Evolutionary conservation across 1,139 yeast species (phyloP), one percentile per base, ranked within the genome.

Genomic region (Candida sanyaensis): DNA sequence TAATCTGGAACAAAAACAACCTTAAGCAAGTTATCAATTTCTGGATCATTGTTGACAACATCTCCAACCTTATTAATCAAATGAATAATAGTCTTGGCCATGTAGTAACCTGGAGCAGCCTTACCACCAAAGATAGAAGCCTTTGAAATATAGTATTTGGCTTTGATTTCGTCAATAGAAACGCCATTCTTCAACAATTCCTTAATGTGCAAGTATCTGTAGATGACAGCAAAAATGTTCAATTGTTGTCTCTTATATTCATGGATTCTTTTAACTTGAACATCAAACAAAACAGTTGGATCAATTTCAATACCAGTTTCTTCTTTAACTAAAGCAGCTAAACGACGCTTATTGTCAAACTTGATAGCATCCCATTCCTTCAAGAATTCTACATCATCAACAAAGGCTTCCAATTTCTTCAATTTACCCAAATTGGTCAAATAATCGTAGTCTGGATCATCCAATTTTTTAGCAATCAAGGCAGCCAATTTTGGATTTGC

Each of bases 91-190:
- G 88, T 80, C 71, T 91, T 91, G 53, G 97, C 97, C 84, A 91
- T 88, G 73, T 88, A 91, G 68, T 91, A 92, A 55, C 97, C 97
- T 23, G 98, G 97, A 10, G 98, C 97, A 49, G 96, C 88, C 70
- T 91, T 91, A 65, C 98, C 97, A 56, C 97, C 97, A 66, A 91
- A 85, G 51, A 91, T 80, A 33, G 85, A 80, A 46, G 88, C 95
- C 64, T 88, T 87, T 50, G 96, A 84, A 52, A 84, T 80, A 67
- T 80, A 86, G 65, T 82, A 80, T 52, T 74, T 69, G 56, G 69
- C 57, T 50, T 77, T 75, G 57, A 92, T 83, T 62, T 90, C 90
- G 28, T 80, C 86, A 43, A 73, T 48, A 1, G 72, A 56, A 17
- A 64, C 63, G 17, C 79, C 79, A 42, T 66, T 54, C 11, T 78